These are phyloP conservation scores for Wickerhamiella hasegawae DNA, from an alignment of 805 yeast genomes.

Conservation along the genomic window DNA sequence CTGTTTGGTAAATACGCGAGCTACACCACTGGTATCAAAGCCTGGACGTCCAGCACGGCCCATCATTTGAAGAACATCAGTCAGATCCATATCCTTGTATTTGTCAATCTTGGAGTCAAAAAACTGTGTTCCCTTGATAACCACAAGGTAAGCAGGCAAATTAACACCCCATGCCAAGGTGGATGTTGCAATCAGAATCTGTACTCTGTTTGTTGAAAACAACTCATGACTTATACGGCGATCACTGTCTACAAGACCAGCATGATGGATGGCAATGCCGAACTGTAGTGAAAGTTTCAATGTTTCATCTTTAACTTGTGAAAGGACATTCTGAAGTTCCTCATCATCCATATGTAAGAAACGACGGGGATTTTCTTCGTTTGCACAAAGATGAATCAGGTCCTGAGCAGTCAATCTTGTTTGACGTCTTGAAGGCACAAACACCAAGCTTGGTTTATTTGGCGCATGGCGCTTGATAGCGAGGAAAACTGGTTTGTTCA, in stretches of 20 bases:
- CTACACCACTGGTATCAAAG: slow-evolving; percentile 61
- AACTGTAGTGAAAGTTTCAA: slow-evolving; percentile 55
- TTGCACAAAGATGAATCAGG: slow-evolving; percentile 60
- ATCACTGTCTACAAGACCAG: slow-evolving; percentile 63
- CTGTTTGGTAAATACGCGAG: slow-evolving; percentile 62
- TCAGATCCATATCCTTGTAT: slow-evolving; percentile 66
- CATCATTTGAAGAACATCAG: slow-evolving; percentile 73
- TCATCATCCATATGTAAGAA: slow-evolving; percentile 50
- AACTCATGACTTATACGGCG: slow-evolving; percentile 53
- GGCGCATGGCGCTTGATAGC: slow-evolving; percentile 89
- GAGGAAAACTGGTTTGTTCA: slow-evolving; percentile 82
- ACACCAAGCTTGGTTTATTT: slow-evolving; percentile 64
- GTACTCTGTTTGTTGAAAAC: slow-evolving; percentile 55
- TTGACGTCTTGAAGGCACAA: slow-evolving; percentile 72
- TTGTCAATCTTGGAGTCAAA: slow-evolving; percentile 46
- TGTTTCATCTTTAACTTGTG: slow-evolving; percentile 66
- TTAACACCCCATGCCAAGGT: slow-evolving; percentile 82
- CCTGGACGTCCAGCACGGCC: slow-evolving; percentile 79
- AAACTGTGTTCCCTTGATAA: slow-evolving; percentile 58
- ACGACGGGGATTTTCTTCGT: slow-evolving; percentile 60
- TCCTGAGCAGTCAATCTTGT: slow-evolving; percentile 70
- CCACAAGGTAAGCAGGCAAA: slow-evolving; percentile 63
- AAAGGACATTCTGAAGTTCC: slow-evolving; percentile 37
- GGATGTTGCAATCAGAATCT: slow-evolving; percentile 62
- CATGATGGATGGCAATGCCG: slow-evolving; percentile 73